Base-by-base conservation (phyloP, 805 yeast genomes). In the Suhomyces canberraensis region DNA sequence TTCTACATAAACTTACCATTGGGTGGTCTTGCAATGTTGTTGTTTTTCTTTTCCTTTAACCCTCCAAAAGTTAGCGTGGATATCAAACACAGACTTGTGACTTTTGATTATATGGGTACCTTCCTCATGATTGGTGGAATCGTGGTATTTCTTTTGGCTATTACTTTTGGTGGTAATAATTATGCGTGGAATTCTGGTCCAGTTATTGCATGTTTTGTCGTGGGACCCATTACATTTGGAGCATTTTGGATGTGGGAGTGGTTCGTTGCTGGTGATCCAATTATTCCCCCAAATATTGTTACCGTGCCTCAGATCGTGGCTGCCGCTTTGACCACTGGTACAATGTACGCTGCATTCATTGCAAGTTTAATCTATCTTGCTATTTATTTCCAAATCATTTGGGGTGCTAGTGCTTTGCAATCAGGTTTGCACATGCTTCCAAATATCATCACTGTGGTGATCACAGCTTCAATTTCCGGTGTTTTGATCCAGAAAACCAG, bases 321-420 rank as follows among this genome's bases (percentile, higher is more conserved):
- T 0, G 44, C 54, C 4, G 35, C 43, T 4, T 11, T 48, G 9
- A 13, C 37, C 16, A 36, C 45, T 36, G 39, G 41, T 22, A 47
- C 48, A 4, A 35, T 39, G 4, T 50, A 50, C 28, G 52, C 51
- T 5, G 44, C 25, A 34, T 53, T 54, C 46, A 48, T 53, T 19
- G 34, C 44, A 25, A 28, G 40, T 15, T 39, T 50, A 18, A 34
- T 47, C 36, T 74, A 61, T 44, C 40, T 66, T 13, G 56, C 74
- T 4, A 56, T 66, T n/a, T 76, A 75, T 48, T 78, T 73, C 53
- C 80, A 78, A 50, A 69, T 69, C 17, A 58, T 76, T 7, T 58
- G 54, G 30, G 68, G 59, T 9, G 54, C 60, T 27, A 61, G 58
- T 34, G 64, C 78, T 4, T 57, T 71, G 56, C 54, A 56, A 16